phyloP scores from a whole-genome alignment of 306 rosid species.

The Cicer pinnatifidum region DNA sequence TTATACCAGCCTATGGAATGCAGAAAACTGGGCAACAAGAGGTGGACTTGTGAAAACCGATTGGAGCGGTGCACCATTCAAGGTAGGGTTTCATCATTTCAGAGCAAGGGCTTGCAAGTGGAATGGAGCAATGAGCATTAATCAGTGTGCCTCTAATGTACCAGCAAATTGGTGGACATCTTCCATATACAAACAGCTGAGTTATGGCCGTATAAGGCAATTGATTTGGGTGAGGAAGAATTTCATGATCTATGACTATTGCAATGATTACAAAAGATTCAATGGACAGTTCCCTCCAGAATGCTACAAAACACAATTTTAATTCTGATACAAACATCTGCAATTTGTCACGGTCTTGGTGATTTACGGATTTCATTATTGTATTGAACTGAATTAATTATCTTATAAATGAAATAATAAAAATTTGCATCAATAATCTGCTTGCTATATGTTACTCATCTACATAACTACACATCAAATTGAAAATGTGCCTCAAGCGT shows the following conservation, averaged over 20 bases:
- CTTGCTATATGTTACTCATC: neutral
- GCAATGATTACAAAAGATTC: constrained; percentile 67
- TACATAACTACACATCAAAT: no score
- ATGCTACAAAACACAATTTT: constrained; percentile 58
- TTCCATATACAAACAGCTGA: constrained; percentile 50
- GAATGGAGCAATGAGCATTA: constrained; percentile 57
- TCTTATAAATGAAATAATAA: constrained; percentile 29
- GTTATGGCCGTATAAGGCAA: constrained; percentile 43
- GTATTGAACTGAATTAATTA: neutral
- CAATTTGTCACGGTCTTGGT: constrained; percentile 37
- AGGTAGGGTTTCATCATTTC: constrained; percentile 53
- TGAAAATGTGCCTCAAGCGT: no score
- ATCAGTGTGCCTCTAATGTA: constrained; percentile 53
- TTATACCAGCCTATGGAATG: constrained; percentile 76
- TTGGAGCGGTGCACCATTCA: constrained; percentile 67
- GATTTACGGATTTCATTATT: constrained; percentile 26
- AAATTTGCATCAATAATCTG: neutral
- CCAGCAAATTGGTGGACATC: constrained; percentile 78
- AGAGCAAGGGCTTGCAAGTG: constrained; percentile 79
- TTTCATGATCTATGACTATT: constrained; percentile 71
- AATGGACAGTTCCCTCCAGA: constrained; percentile 57
- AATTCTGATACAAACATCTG: neutral
- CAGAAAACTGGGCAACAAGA: constrained; percentile 82
- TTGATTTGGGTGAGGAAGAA: constrained; percentile 58
- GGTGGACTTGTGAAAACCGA: constrained; percentile 70